phyloP scores from a whole-genome alignment of 805 yeast genomes.

The Pichia deserticola region DNA sequence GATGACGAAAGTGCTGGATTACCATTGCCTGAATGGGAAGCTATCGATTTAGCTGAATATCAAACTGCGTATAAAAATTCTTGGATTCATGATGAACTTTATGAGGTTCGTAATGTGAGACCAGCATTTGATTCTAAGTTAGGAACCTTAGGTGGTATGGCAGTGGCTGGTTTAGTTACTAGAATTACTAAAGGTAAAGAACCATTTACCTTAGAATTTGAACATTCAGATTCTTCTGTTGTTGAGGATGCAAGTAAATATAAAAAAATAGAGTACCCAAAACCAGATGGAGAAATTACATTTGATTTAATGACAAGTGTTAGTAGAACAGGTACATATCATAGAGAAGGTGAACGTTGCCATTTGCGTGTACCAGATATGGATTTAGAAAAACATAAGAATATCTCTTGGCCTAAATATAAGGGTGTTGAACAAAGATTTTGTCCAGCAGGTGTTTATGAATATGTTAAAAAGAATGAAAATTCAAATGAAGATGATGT shows the following conservation, averaged over 20 bases:
- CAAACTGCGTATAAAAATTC: constrained; percentile 62
- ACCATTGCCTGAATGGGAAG: constrained; percentile 31
- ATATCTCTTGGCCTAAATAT: constrained; percentile 61
- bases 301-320: constrained; percentile 94
- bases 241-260: constrained; percentile 63
- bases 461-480: constrained; percentile 46
- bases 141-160: constrained; percentile 77
- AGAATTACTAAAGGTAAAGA: constrained; percentile 68
- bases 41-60: constrained; percentile 49
- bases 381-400: constrained; percentile 59
- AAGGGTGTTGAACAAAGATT: constrained; percentile 86
- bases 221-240: constrained; percentile 59
- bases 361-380: constrained; percentile 70
- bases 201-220: constrained; percentile 79
- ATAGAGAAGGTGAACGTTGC: constrained; percentile 88
- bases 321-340: constrained; percentile 92
- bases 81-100: constrained; percentile 81
- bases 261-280: constrained; percentile 79
- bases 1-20: constrained; percentile 31
- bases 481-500: constrained; percentile 57
- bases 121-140: constrained; percentile 78
- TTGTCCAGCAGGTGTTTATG: constrained; percentile 99
- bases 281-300: constrained; percentile 89
- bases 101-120: constrained; percentile 81
- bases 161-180: constrained; percentile 79